A percentile compares a stretch with the other conserved stretches of the same genome.
Evolutionary conservation across 768 basidiomycete genomes (phyloP).

Genomic region (Amanita rubescens): DNA sequence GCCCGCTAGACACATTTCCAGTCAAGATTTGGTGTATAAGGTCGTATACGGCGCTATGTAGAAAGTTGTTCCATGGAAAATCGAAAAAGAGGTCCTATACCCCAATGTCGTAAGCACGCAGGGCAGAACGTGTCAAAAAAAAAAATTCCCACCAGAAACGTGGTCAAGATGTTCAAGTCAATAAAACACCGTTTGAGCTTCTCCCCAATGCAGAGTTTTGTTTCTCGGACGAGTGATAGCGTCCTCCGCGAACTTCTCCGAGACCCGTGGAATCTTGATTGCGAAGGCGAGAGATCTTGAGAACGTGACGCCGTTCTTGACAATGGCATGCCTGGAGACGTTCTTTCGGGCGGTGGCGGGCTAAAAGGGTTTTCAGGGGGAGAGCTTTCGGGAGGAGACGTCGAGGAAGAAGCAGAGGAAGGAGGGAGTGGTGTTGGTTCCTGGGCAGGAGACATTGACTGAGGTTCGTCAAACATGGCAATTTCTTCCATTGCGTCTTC

Average conservation of each 20-base stretch:
- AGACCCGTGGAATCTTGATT: slow-evolving; percentile 29
- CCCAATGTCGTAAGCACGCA: neutral
- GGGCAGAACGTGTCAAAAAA: neutral
- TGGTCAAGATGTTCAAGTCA: slow-evolving; percentile 63
- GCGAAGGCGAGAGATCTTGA: slow-evolving; percentile 12
- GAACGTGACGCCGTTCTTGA: slow-evolving; percentile 18
- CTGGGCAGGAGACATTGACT: slow-evolving; percentile 19
- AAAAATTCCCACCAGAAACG: slow-evolving; percentile 60
- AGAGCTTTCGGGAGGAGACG: slow-evolving; percentile 22
- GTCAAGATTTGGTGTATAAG: slow-evolving; percentile 92
- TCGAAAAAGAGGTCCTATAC: slow-evolving; percentile 88
- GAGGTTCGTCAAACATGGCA: slow-evolving; percentile 61
- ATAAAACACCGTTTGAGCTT: slow-evolving; percentile 73
- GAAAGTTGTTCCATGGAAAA: slow-evolving; percentile 96
- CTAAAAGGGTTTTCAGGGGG: slow-evolving; percentile 18
- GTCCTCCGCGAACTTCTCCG: slow-evolving; percentile 49
- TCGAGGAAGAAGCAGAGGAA: slow-evolving; percentile 14
- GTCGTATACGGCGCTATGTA: slow-evolving; percentile 96
- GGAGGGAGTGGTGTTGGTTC: slow-evolving; percentile 28
- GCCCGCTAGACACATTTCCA: slow-evolving; percentile 73
- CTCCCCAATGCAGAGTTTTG: slow-evolving; percentile 59
- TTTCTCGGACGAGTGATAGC: slow-evolving; percentile 27
- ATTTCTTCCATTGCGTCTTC: slow-evolving; percentile 83
- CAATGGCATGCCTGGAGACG: slow-evolving; percentile 16
- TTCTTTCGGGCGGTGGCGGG: slow-evolving; percentile 24